Base-by-base conservation (phyloP, 495 filamentous ascomycete genomes). In the Penicillium simplicissimum region DNA sequence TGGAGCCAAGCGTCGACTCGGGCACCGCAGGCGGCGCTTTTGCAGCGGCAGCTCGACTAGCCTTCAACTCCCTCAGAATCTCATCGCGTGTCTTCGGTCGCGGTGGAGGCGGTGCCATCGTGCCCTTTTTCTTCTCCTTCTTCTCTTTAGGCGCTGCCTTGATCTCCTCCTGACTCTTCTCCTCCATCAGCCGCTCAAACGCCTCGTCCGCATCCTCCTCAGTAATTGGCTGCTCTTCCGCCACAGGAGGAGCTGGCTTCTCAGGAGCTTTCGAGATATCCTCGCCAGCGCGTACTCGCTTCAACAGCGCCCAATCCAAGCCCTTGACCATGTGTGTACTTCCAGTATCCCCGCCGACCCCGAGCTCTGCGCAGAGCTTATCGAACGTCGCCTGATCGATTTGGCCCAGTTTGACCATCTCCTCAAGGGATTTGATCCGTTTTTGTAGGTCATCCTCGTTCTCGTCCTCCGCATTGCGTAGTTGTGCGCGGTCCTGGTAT, bases 241-340 rank as follows among this genome's bases (percentile, higher is more conserved):
- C 17, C 13, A 52, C 28, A 3, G 31, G 33, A 8, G 66, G 59
- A 3, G 37, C 64, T 10, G 59, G 34, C 23, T 75, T 75, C 33
- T 69, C 62, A 8, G 62, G 25, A 1, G 65, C 40, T 43, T 61
- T 53, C 17, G 60, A 62, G 36, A 93, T 81, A 78, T 94, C 87
- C 72, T 94, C 91, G 6, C 90, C 91, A 53, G 81, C 84, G 65
- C 81, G 83, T 33, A 92, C 82, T 67, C 89, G 82, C 72, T 88
- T 85, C 51, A 98, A 75, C 19, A 98, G 74, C 73, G 87, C 87
- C 67, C 88, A 89, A 75, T 98, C 96, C 59, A 98, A 74, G 2
- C 95, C 95, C 74, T 97, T 98, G 34, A 97, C 87, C 67, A 97
- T 76, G 81, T 96, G 90, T 37, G 90, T 94, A 66, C 87, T 89